Evolutionary conservation across 345 rosid genomes (phyloP), one percentile per base, ranked within the genome.

Genomic region (Hibiscus tridactylites): DNA sequence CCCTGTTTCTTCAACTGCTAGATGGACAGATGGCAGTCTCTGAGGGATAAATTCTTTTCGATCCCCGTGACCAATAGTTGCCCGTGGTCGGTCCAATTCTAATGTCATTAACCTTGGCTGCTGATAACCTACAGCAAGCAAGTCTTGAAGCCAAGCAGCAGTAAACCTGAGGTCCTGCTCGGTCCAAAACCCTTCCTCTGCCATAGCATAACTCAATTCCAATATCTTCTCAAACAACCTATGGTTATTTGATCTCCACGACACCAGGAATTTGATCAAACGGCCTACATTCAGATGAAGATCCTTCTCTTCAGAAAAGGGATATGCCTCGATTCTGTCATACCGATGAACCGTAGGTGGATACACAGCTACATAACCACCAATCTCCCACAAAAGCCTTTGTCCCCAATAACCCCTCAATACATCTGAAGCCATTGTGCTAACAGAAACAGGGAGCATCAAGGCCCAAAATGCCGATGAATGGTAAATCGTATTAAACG

Each of bases 381-480:
- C 99, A 74, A 96, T 87, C 85, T 96, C 99, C 99, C 99, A 96
- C 79, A 96, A 76, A 24, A 96, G 82, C 87, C 99, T 86, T 76
- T 96, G 99, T 37, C 89, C 96, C 99, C 99, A 96, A 58, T 89
- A 96, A 72, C 99, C 99, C 85, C 99, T 92, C 78, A 96, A 68
- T 63, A 92, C 91, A 88, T 96, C 99, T 21, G 99, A 88, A 21
- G 99, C 99, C 99, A 96, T 96, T 0, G 96, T 79, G 70, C 99
- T 96, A 64, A 95, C 88, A 4, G 98, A 92, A 72, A 92, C 91
- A 1, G 99, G 99, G 71, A 95, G 98, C 99, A 95, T 95, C 83
- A 95, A 78, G 12, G 87, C 99, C 98, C 99, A 95, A 79, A 95
- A 95, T 1, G 99, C 99, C 0, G 99, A 71, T 2, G 98, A 95